Percentiles rank a stretch among this genome's conserved stretches.
phyloP scores from a whole-genome alignment of 345 rosid species.

The Firmiana major region DNA sequence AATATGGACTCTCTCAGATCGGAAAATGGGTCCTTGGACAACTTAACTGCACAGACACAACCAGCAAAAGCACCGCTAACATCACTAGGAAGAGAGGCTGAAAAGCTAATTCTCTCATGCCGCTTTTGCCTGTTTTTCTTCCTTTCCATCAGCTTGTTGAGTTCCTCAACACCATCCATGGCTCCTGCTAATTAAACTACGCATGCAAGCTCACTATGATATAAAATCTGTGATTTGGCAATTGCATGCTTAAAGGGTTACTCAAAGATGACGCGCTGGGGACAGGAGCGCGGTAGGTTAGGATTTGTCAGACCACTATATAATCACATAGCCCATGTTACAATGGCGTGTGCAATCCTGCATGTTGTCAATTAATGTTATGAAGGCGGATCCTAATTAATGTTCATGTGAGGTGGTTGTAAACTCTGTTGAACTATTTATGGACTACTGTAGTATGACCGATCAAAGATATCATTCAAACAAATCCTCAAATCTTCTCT shows the following conservation, averaged over 20 bases:
- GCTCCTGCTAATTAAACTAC: neutral
- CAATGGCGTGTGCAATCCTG: neutral
- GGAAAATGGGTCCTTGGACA: neutral
- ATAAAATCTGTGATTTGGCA: neutral
- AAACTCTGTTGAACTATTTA: neutral
- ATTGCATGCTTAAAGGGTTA: neutral
- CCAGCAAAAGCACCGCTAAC: neutral
- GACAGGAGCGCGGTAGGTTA: neutral
- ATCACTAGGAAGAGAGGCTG: neutral
- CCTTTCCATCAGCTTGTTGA: neutral
- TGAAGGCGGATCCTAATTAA: neutral
- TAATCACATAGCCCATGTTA: neutral
- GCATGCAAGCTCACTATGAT: neutral
- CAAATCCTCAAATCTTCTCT: neutral
- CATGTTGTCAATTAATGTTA: neutral
- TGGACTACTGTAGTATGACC: neutral
- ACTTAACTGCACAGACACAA: neutral
- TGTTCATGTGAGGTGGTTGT: neutral
- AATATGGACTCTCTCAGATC: conserved; percentile 4
- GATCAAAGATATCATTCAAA: neutral
- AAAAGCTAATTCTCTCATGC: neutral
- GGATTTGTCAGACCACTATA: neutral
- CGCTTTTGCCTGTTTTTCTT: neutral
- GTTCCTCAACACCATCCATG: neutral
- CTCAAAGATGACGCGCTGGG: no score